A percentile compares a stretch with the other conserved stretches of the same genome.
Evolutionary conservation across 768 basidiomycete genomes (phyloP).

Genomic region (Pleurotus pulmonarius): DNA sequence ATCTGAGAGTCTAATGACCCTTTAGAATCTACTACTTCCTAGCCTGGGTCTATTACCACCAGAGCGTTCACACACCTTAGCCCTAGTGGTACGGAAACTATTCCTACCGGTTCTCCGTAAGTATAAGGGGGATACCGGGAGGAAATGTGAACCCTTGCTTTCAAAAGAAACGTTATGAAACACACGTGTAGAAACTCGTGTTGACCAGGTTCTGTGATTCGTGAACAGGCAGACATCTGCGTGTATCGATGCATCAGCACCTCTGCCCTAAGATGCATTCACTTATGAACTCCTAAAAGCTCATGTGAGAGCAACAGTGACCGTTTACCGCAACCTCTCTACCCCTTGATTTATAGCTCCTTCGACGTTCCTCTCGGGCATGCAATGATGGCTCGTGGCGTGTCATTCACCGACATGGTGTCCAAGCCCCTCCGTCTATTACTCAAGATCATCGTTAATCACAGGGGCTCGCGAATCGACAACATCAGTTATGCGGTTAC

Average conservation of each 20-base stretch:
- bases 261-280: background rate
- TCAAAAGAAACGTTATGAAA: slow-evolving; percentile 6
- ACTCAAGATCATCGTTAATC: background rate
- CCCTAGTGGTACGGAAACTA: too few relatives aligned
- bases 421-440: background rate
- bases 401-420: background rate
- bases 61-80: too few relatives aligned
- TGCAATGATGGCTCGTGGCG: slow-evolving; percentile 1
- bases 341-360: background rate
- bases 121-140: too few relatives aligned
- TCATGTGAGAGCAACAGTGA: background rate
- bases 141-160: background rate
- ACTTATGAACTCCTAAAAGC: background rate
- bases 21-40: too few relatives aligned
- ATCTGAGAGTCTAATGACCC: too few relatives aligned
- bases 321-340: background rate
- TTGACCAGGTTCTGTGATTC: background rate
- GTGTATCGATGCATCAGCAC: background rate
- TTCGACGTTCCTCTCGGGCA: background rate
- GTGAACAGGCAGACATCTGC: slow-evolving; percentile 1
- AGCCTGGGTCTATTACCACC: too few relatives aligned
- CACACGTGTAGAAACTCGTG: slow-evolving; percentile 6
- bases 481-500: background rate
- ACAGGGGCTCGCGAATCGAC: background rate
- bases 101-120: too few relatives aligned